Evolutionary conservation across 257 asterid genomes (phyloP).

Genomic region (Plantago elongata): DNA sequence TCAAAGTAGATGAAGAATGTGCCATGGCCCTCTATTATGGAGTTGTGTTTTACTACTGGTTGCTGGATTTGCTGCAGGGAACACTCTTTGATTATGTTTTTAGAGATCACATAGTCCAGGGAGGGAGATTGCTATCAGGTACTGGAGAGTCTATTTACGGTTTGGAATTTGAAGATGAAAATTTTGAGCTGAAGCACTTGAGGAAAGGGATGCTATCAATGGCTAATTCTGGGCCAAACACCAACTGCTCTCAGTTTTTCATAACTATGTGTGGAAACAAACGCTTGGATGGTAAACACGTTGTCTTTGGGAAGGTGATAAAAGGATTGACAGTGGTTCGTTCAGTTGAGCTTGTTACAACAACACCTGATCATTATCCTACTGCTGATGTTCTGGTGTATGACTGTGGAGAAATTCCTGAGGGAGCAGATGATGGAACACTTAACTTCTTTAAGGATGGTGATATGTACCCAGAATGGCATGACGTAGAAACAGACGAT

Average conservation of each 20-base stretch:
- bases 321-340: conserved; percentile 72
- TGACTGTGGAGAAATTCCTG: conserved; percentile 74
- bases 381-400: conserved; percentile 38
- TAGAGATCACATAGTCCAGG: conserved; percentile 88
- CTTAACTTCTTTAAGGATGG: conserved; percentile 69
- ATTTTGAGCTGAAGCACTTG: conserved; percentile 67
- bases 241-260: conserved; percentile 72
- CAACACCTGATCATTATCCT: conserved; percentile 37
- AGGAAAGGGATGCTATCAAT: conserved; percentile 80
- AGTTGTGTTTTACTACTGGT: background rate
- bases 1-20: background rate
- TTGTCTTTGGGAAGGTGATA: conserved; percentile 69
- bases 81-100: conserved; percentile 68
- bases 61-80: conserved; percentile 11
- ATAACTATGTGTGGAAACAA: conserved; percentile 59
- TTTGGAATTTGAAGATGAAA: conserved; percentile 75
- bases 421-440: conserved; percentile 78
- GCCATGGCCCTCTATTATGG: background rate
- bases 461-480: conserved; percentile 86
- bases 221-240: conserved; percentile 81
- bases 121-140: conserved; percentile 85
- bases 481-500: conserved; percentile 40
- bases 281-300: conserved; percentile 68
- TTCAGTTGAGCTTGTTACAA: conserved; percentile 45
- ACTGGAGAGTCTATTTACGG: conserved; percentile 93